Evolutionary conservation across 164 flowering plant genomes (phyloP).

Genomic region (Sedum album): DNA sequence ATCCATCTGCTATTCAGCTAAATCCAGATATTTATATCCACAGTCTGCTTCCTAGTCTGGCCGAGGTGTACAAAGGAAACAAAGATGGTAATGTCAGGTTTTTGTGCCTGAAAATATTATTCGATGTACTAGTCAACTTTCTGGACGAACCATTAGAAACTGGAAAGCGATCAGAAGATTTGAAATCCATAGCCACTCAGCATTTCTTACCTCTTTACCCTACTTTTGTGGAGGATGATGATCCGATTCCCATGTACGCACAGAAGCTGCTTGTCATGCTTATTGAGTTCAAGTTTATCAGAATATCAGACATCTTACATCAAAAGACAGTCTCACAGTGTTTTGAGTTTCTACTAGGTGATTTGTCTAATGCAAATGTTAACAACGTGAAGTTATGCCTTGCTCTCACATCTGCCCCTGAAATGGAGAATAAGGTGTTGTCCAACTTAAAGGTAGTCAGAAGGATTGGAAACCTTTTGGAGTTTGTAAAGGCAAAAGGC

Average conservation of each 20-base stretch:
- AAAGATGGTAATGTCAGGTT: slow-evolving; percentile 95
- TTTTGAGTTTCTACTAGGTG: slow-evolving; percentile 84
- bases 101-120: slow-evolving; percentile 78
- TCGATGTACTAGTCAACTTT: slow-evolving; percentile 64
- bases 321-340: slow-evolving; percentile 68
- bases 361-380: slow-evolving; percentile 74
- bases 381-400: slow-evolving; percentile 74
- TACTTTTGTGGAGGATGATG: slow-evolving; percentile 75
- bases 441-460: slow-evolving; percentile 76
- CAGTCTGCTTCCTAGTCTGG: slow-evolving; percentile 69
- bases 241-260: slow-evolving; percentile 91
- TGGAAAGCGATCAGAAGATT: slow-evolving; percentile 35
- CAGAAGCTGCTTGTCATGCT: slow-evolving; percentile 96
- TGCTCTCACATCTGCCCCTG: slow-evolving; percentile 82
- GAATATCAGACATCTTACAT: slow-evolving; percentile 65
- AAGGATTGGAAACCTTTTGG: slow-evolving; percentile 74
- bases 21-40: slow-evolving; percentile 38
- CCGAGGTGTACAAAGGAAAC: slow-evolving; percentile 76
- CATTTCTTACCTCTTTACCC: slow-evolving; percentile 91
- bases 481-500: slow-evolving; percentile 67
- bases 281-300: slow-evolving; percentile 63
- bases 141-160: slow-evolving; percentile 50
- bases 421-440: slow-evolving; percentile 68
- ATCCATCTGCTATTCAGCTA: slow-evolving; percentile 44
- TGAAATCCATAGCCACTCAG: slow-evolving; percentile 50